Evolutionary conservation across 2,329 filamentous ascomycete species (phyloP), one percentile per base, ranked within the genome.

Genomic region (Periglandula ipomoeae): DNA sequence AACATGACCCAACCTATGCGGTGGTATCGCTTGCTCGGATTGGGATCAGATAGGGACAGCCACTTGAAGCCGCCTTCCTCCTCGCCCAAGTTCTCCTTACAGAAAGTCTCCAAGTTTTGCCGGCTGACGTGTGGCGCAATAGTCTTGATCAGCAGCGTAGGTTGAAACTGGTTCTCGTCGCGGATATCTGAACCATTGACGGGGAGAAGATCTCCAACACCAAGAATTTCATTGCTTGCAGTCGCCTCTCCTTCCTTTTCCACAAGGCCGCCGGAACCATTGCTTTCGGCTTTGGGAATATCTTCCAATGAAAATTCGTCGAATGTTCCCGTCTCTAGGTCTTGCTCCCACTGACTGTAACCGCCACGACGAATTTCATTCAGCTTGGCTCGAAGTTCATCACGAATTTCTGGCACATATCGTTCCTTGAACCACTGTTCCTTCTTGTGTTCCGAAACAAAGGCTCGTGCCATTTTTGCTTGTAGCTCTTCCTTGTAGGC

Each of bases 391-490:
- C 85, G 83, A 59, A 96, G 81, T 2, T 78, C 75, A 55, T 90
- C 84, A 46, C 87, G 78, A 48, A 91, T 81, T 56, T 93, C 88
- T 1, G 88, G 80, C 26, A 94, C 84, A 59, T 98, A 98, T 63
- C 89, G 84, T 68, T 98, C 93, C 58, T 85, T 88, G 70, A 98
- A 98, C 93, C 93, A 98, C 63, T 98, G 91, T 65, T 98, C 93
- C 39, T 83, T 82, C 64, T 95, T 95, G 68, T 98, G 93, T 58
- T 89, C 85, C 44, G 85, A 81, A 38, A 98, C 93, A 63, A 98
- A 98, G 1, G 79, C 75, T 55, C 89, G 83, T 0, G 93, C 90
- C 85, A 95, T 91, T 63, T 82, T 84, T 4, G 76, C 80, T 58
- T 85, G 81, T 2, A 85, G 69, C 32, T 84, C 81, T 59, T 85